phyloP scores from a whole-genome alignment of 352 stramenopile genomes.

The Phytophthora pini region DNA sequence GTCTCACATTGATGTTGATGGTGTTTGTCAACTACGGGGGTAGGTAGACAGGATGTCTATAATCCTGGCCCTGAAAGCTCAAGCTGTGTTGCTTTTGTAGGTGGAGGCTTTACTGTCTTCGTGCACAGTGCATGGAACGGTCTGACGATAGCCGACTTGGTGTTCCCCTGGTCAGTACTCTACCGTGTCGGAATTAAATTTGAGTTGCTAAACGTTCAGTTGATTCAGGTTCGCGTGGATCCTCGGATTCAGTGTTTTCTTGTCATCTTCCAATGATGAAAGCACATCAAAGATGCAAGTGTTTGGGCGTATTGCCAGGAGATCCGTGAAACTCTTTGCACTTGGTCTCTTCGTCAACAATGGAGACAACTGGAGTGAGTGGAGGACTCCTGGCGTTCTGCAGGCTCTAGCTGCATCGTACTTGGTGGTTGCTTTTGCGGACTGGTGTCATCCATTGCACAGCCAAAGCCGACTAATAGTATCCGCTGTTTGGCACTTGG shows the following conservation, averaged over 20 bases:
- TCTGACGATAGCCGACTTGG: slow-evolving; percentile 70
- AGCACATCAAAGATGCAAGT: background rate
- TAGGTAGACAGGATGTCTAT: background rate
- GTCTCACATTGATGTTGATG: slow-evolving; percentile 79
- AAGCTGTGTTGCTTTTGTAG: slow-evolving; percentile 21
- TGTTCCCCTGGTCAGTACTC: slow-evolving; percentile 75
- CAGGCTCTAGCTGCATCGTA: slow-evolving; percentile 70
- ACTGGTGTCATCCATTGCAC: slow-evolving; percentile 11
- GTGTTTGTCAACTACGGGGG: slow-evolving; percentile 91
- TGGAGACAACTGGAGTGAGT: slow-evolving; percentile 53
- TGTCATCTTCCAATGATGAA: slow-evolving; percentile 25
- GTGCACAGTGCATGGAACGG: slow-evolving; percentile 83
- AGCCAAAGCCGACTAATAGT: background rate
- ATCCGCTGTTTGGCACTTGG: slow-evolving; percentile 29
- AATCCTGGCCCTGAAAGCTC: background rate
- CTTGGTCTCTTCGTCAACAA: slow-evolving; percentile 83
- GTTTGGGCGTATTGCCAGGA: slow-evolving; percentile 17
- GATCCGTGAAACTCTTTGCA: slow-evolving; percentile 57
- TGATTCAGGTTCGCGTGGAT: slow-evolving; percentile 81
- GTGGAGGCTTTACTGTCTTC: slow-evolving; percentile 68
- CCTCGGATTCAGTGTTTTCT: slow-evolving; percentile 72
- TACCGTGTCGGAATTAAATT: background rate
- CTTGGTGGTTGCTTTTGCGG: slow-evolving; percentile 36
- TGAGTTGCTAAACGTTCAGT: slow-evolving; percentile 1
- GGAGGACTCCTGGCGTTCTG: slow-evolving; percentile 80